Evolutionary conservation across 2,329 filamentous ascomycete species (phyloP), one percentile per base, ranked within the genome.

Genomic region (Cladosporium sphaerospermum): DNA sequence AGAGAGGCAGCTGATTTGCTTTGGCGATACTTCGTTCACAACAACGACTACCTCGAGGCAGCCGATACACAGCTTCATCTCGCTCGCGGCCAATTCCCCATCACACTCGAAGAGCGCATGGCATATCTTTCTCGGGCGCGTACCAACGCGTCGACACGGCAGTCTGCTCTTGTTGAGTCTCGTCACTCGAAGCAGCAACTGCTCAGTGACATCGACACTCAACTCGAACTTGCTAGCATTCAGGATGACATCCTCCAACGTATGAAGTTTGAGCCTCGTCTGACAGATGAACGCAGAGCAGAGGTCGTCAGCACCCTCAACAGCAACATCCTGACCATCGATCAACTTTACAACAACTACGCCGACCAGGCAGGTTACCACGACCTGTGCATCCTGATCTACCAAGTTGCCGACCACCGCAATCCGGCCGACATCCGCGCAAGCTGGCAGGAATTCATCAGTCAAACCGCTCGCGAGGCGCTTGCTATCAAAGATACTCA

Each of bases 291-390:
- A 45, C 81, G 82, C 41, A 82, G 81, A 63, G 71, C 74, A 1
- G 80, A 86, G 53, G 82, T 95, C 19, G 71, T 87, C 54, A 69
- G 77, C 42, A 28, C 52, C 4, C 80, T 96, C 36, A 84, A 95
- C 67, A 87, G 88, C n/a, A 80, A 82, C 45, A 86, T 97, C 45
- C 78, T 87, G 61, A 78, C 82, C 54, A 76, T 97, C 34, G 88
- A 85, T 57, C 82, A 95, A 84, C 82, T 99, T n/a, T 99, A 89
- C 74, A 95, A 97, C 67, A 76, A 83, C 58, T 99, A 90, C 64
- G 89, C 91, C 52, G 91, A 96, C 65, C 85, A 89, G 64, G 93
- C 89, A 2, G 86, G 84, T 46, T 99, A 99, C 76, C 92, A 90
- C 72, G 93, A 97, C 67, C 81, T 99, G 47, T 96, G 89, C 67